Base-by-base conservation (phyloP, 2,329 filamentous ascomycete species). In the Davidsoniella australis region DNA sequence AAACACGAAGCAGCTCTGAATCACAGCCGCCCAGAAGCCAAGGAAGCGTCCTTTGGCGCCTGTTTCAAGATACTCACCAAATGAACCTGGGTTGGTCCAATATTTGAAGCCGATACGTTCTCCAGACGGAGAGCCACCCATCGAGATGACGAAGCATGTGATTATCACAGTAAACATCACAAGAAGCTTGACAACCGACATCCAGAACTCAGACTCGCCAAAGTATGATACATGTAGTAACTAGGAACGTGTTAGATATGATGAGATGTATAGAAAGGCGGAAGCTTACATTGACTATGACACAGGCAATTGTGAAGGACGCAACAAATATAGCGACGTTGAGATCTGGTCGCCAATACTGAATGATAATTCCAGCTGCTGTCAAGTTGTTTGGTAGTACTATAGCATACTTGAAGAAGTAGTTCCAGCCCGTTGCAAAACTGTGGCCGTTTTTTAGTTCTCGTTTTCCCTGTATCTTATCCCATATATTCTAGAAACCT, bases 131-230 rank as follows among this genome's bases (percentile, higher is more conserved):
- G 61, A 61, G 16, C 65, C 66, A 40, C 66, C 66, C 4, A 67
- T 57, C 4, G 65, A 59, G 16, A 66, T 56, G 43, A 66, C 56
- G 44, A 66, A 61, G 46, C 62, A 62, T 23, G 64, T 46, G 16
- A 65, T 54, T 43, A 68, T 64, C 9, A 68, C 56, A 23, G 58
- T 62, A 5, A 63, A 53, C 51, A 70, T 66, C 40, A 68, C 63
- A 2, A 70, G 53, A 2, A 69, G 61, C 52, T 72, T 71, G 55
- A 66, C 56, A 3, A 63, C 59, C 0, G 65, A 65, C 48, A 72
- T 65, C 63, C 66, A 68, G 52, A 71, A 71, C 50, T 72, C 68
- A 12, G 66, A 63, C 54, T 71, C 68, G 43, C 67, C 67, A 42
- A 68, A 68, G 49, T 63, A 63, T 4, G 56, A 57, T 36, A 70